These are phyloP conservation scores for Exsudoporus frostii DNA, from an alignment of 768 basidiomycete species.

Conservation along the genomic window DNA sequence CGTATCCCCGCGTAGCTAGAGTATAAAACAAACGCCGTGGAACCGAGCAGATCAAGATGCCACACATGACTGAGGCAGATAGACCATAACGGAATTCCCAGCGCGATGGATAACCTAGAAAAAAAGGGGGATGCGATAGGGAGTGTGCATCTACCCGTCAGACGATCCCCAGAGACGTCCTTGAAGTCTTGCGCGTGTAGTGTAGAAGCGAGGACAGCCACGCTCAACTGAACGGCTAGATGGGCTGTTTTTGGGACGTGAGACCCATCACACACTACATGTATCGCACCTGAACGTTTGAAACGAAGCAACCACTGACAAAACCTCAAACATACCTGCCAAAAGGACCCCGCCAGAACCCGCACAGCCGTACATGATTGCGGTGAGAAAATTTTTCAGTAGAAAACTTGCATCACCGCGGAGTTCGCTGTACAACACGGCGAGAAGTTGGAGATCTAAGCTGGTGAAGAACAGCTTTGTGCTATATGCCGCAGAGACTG, in stretches of 20 bases:
- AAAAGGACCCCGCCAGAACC: conserved; percentile 34
- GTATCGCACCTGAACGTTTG: not conserved
- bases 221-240: conserved; percentile 28
- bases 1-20: conserved; percentile 16
- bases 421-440: conserved; percentile 36
- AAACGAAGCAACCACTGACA: not conserved
- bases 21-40: conserved; percentile 15
- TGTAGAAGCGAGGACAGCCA: conserved; percentile 30
- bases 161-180: conserved; percentile 39
- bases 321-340: conserved; percentile 22
- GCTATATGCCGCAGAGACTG: conserved; percentile 31
- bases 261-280: conserved; percentile 16
- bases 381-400: conserved; percentile 30
- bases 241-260: conserved; percentile 6
- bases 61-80: conserved; percentile 21
- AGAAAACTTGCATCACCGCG: conserved; percentile 27
- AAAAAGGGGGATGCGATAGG: conserved; percentile 37
- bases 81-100: conserved; percentile 26
- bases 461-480: conserved; percentile 29
- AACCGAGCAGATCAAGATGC: conserved; percentile 13
- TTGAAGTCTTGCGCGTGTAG: conserved; percentile 32
- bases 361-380: conserved; percentile 31
- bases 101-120: conserved; percentile 14
- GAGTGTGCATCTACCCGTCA: conserved; percentile 36
- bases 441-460: conserved; percentile 17